These are phyloP conservation scores for Cordia subcordata DNA, from an alignment of 257 asterid genomes.

Conservation along the genomic window DNA sequence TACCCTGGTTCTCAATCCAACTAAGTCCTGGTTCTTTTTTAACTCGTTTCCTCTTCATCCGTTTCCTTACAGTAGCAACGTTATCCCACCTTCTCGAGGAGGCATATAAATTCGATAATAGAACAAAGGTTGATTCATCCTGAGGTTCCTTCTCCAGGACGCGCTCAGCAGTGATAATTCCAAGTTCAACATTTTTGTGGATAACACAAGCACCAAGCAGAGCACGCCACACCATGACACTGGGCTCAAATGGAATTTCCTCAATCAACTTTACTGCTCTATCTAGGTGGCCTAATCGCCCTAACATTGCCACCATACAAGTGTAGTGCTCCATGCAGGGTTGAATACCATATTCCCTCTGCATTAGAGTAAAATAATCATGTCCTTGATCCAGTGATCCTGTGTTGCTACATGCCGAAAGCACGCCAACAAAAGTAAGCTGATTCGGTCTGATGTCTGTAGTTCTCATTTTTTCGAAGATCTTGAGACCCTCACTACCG, in stretches of 20 bases:
- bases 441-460: slow-evolving; percentile 54
- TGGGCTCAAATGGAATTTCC: slow-evolving; percentile 68
- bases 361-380: slow-evolving; percentile 56
- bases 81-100: slow-evolving; percentile 69
- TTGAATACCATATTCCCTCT: slow-evolving; percentile 51
- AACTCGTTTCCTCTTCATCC: slow-evolving; percentile 64
- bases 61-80: slow-evolving; percentile 67
- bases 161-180: slow-evolving; percentile 63
- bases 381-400: slow-evolving; percentile 72
- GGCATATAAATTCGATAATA: slow-evolving; percentile 79
- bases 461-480: slow-evolving; percentile 56
- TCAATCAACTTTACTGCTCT: slow-evolving; percentile 62
- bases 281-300: slow-evolving; percentile 77
- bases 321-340: slow-evolving; percentile 90
- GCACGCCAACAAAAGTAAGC: slow-evolving; percentile 80
- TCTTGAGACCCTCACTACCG: slow-evolving; percentile 63
- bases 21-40: slow-evolving; percentile 95
- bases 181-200: slow-evolving; percentile 69
- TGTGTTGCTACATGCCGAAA: slow-evolving; percentile 90
- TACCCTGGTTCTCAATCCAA: slow-evolving; percentile 82
- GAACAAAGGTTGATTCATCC: slow-evolving; percentile 75
- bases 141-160: slow-evolving; percentile 80
- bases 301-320: slow-evolving; percentile 86
- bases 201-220: slow-evolving; percentile 88
- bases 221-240: slow-evolving; percentile 96